phyloP scores from a whole-genome alignment of 805 yeast genomes.

The Candida nitratophila region DNA sequence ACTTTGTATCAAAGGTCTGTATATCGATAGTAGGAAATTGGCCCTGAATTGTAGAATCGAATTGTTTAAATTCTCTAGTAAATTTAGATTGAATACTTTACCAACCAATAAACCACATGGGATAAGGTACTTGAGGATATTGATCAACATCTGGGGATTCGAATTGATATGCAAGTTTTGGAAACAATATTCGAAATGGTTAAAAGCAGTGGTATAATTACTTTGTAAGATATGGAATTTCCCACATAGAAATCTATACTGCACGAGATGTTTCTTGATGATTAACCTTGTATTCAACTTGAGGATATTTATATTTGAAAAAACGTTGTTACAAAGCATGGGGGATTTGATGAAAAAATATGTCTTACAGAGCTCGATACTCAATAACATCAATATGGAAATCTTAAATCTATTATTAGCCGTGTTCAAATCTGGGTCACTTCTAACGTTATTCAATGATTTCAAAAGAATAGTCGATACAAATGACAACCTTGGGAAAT shows the following conservation, averaged over 20 bases:
- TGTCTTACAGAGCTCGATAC: conserved; percentile 40
- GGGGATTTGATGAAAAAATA: conserved; percentile 51
- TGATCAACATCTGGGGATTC: conserved; percentile 24
- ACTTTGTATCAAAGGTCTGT: conserved; percentile 29
- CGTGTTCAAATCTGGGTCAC: conserved; percentile 31
- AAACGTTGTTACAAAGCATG: conserved; percentile 52
- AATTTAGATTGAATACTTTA: conserved; percentile 32
- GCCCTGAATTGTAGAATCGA: not conserved
- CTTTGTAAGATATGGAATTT: conserved; percentile 47
- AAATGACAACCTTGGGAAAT: conserved; percentile 37
- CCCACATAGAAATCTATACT: conserved; percentile 47
- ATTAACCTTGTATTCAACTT: conserved; percentile 35
- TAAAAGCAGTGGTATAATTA: conserved; percentile 37
- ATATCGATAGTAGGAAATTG: conserved; percentile 22
- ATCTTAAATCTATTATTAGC: conserved; percentile 31
- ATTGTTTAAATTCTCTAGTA: conserved; percentile 1
- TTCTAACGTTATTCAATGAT: conserved; percentile 43
- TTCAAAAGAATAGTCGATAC: conserved; percentile 42
- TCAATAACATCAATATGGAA: conserved; percentile 39
- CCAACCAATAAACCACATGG: conserved; percentile 52
- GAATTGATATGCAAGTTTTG: conserved; percentile 23
- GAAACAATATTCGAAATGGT: conserved; percentile 46
- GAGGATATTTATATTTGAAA: conserved; percentile 51
- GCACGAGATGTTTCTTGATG: conserved; percentile 36
- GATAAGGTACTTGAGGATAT: conserved; percentile 37